Conservation (phyloP, 306 rosid genomes). For the barrel medic (Medicago truncatula) region DNA sequence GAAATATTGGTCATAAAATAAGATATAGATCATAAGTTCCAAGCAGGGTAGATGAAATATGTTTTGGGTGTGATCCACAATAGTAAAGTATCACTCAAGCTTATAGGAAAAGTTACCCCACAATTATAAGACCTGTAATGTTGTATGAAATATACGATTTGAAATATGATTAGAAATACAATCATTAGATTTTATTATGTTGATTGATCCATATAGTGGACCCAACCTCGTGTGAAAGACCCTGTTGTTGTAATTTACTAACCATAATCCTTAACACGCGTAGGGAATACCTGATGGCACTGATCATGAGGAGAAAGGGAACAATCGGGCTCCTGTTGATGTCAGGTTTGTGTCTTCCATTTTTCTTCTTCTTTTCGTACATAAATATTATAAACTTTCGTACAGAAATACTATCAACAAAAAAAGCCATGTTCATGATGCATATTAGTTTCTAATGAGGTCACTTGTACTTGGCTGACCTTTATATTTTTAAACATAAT, state of each 20-base stretch:
- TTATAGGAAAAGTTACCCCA: background rate
- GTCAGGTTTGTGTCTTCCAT: slow-evolving; percentile 63
- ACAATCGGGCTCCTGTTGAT: slow-evolving; percentile 74
- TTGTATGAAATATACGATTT: background rate
- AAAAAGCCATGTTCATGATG: background rate
- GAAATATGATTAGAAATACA: slow-evolving; percentile 1
- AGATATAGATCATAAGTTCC: slow-evolving; percentile 1
- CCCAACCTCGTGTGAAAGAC: background rate
- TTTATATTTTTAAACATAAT: background rate
- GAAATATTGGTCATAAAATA: background rate
- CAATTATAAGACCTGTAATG: background rate
- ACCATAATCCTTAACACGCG: slow-evolving; percentile 32
- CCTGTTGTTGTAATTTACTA: slow-evolving; percentile 6
- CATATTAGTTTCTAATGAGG: background rate
- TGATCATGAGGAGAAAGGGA: slow-evolving; percentile 78
- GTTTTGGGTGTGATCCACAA: background rate
- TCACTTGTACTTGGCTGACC: background rate
- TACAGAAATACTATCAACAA: background rate
- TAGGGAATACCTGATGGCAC: slow-evolving; percentile 82
- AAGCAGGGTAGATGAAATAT: background rate
- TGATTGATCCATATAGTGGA: background rate
- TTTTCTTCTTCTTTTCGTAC: background rate
- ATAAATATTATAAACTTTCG: background rate
- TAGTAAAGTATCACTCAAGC: background rate
- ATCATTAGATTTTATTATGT: background rate